Percentiles rank a stretch among this genome's conserved stretches.
Conservation (phyloP, 257 asterid genomes). For the Nyctanthes arbortristis region DNA sequence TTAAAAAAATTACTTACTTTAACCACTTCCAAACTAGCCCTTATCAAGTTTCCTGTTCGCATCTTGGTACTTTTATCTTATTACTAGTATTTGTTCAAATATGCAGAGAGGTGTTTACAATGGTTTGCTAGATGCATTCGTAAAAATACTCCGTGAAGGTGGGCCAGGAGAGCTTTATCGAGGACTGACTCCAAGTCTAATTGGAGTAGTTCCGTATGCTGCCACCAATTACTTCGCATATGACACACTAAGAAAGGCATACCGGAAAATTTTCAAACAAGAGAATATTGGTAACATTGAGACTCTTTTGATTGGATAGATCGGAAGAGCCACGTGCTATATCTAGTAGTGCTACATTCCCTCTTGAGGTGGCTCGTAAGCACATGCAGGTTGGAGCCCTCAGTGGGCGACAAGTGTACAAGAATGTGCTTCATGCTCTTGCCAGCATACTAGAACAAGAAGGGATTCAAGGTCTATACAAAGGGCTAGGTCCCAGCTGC, state of each 20-base stretch:
- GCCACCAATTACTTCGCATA: constrained; percentile 89
- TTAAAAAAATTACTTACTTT: not conserved
- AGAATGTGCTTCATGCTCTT: constrained; percentile 83
- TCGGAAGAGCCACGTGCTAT: constrained; percentile 82
- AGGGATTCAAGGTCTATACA: constrained; percentile 77
- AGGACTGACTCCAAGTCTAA: constrained; percentile 87
- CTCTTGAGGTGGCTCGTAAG: constrained; percentile 94
- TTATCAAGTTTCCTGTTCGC: not conserved
- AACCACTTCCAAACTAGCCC: not conserved
- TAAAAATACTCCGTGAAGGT: constrained; percentile 83
- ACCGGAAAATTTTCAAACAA: constrained; percentile 55
- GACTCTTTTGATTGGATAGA: constrained; percentile 71
- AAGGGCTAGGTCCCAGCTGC: constrained; percentile 93
- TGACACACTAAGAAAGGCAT: constrained; percentile 68
- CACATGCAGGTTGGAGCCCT: constrained; percentile 95
- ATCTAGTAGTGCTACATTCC: constrained; percentile 91
- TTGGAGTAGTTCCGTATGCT: constrained; percentile 89
- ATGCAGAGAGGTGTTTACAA: constrained; percentile 73
- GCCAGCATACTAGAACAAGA: constrained; percentile 75
- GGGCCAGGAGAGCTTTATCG: constrained; percentile 85
- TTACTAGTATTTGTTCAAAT: constrained; percentile 1
- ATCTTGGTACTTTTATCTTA: not conserved
- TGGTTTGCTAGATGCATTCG: constrained; percentile 76
- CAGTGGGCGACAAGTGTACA: constrained; percentile 84
- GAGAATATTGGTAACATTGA: constrained; percentile 83